Conservation (phyloP, 768 basidiomycete genomes). For the Suillus weaverae region DNA sequence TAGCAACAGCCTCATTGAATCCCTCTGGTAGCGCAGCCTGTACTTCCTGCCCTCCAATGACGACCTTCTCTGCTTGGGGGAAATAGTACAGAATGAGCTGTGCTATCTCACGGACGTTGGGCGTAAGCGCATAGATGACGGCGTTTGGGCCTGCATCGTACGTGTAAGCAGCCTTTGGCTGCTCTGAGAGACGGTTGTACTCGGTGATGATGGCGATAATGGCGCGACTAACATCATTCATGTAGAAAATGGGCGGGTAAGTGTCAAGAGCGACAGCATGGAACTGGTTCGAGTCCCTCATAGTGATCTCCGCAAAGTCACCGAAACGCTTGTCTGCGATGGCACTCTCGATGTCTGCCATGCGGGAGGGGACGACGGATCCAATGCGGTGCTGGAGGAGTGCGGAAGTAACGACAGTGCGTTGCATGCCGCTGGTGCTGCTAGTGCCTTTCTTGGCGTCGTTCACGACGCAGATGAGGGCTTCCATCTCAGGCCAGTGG, state of each 20-base stretch:
- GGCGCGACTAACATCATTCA: constrained; percentile 96
- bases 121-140: constrained; percentile 86
- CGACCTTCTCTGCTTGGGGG: constrained; percentile 58
- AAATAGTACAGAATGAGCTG: constrained; percentile 80
- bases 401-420: constrained; percentile 88
- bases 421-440: constrained; percentile 96
- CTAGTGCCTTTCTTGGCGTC: constrained; percentile 97
- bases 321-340: constrained; percentile 83
- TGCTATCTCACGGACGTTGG: constrained; percentile 78
- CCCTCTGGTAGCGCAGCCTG: constrained; percentile 59
- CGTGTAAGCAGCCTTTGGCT: constrained; percentile 90
- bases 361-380: constrained; percentile 83
- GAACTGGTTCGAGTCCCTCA: constrained; percentile 98
- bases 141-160: constrained; percentile 99
- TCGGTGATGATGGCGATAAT: constrained; percentile 91
- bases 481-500: constrained; percentile 96
- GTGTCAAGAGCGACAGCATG: constrained; percentile 98
- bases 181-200: constrained; percentile 80
- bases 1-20: constrained; percentile 79
- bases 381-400: constrained; percentile 89
- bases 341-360: constrained; percentile 78
- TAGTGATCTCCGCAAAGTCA: constrained; percentile 86
- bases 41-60: constrained; percentile 49
- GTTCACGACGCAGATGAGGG: constrained; percentile 94
- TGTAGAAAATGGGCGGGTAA: constrained; percentile 96